Evolutionary conservation across 768 basidiomycete species (phyloP).

Genomic region (Lactarius hengduanensis): DNA sequence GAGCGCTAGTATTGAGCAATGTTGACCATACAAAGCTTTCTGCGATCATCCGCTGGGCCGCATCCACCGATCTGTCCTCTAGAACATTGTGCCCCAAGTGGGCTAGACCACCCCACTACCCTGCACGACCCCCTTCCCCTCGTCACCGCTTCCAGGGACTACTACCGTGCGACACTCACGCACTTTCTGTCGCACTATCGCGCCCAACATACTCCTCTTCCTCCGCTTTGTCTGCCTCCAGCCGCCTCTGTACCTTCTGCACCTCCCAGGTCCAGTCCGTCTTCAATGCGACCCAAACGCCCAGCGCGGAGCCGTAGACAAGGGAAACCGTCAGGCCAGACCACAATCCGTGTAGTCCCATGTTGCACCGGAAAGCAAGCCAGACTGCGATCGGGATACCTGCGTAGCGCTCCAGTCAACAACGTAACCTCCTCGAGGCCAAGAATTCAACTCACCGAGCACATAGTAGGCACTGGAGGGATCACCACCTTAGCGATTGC

Average conservation of each 20-base stretch:
- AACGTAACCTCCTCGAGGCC: background rate
- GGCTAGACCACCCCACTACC: background rate
- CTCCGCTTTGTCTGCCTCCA: constrained; percentile 36
- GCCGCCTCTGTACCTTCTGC: constrained; percentile 52
- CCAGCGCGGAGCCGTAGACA: constrained; percentile 53
- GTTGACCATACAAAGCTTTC: background rate
- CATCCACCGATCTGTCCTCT: background rate
- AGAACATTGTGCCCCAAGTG: background rate
- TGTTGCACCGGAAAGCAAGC: constrained; percentile 60
- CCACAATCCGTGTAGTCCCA: constrained; percentile 78
- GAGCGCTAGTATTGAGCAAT: background rate
- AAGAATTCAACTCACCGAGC: constrained; percentile 45
- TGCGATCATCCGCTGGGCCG: background rate
- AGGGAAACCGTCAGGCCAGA: constrained; percentile 72
- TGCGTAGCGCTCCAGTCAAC: constrained; percentile 22
- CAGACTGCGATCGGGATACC: constrained; percentile 82
- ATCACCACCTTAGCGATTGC: constrained; percentile 16
- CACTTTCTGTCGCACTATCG: background rate
- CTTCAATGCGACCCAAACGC: constrained; percentile 50
- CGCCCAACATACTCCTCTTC: background rate
- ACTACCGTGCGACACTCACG: background rate
- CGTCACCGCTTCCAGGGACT: background rate
- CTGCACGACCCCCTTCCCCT: background rate
- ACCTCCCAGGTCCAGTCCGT: constrained; percentile 75
- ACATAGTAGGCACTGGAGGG: constrained; percentile 67